These are phyloP conservation scores for Fusarium devonianum DNA, from an alignment of 2,329 filamentous ascomycete species.

Conservation along the genomic window DNA sequence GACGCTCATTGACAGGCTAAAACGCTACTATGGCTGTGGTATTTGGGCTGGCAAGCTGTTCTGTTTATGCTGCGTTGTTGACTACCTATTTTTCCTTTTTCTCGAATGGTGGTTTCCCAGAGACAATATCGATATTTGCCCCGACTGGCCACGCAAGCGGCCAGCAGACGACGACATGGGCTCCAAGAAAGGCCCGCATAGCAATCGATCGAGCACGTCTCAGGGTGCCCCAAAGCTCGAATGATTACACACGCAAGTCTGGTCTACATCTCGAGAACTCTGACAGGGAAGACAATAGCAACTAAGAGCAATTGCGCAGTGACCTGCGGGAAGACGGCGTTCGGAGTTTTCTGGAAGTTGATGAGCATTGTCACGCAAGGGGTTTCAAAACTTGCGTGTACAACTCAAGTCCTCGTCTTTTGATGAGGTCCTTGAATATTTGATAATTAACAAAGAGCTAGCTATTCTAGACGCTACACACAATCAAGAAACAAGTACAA, in stretches of 20 bases:
- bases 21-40: conserved; percentile 96
- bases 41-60: conserved; percentile 99
- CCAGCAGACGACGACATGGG: conserved; percentile 43
- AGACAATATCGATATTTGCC: conserved; percentile 85
- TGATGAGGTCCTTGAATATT: conserved; percentile 17
- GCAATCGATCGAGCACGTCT: conserved; percentile 47
- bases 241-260: conserved; percentile 4
- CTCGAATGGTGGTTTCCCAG: conserved; percentile 88
- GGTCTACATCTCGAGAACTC: too few relatives aligned
- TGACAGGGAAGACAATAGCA: too few relatives aligned
- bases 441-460: conserved; percentile 36
- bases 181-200: conserved; percentile 41
- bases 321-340: conserved; percentile 17
- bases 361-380: not conserved
- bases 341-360: conserved; percentile 13
- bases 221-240: conserved; percentile 40
- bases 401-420: conserved; percentile 5
- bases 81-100: conserved; percentile 89
- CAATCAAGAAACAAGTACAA: conserved; percentile 35
- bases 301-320: too few relatives aligned
- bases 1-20: conserved; percentile 90
- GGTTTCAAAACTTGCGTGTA: not conserved
- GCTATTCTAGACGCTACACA: conserved; percentile 39
- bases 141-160: conserved; percentile 87
- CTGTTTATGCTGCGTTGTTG: conserved; percentile 90